Evolutionary conservation across 768 basidiomycete genomes (phyloP).

Genomic region (Leccinum subtestaceum): DNA sequence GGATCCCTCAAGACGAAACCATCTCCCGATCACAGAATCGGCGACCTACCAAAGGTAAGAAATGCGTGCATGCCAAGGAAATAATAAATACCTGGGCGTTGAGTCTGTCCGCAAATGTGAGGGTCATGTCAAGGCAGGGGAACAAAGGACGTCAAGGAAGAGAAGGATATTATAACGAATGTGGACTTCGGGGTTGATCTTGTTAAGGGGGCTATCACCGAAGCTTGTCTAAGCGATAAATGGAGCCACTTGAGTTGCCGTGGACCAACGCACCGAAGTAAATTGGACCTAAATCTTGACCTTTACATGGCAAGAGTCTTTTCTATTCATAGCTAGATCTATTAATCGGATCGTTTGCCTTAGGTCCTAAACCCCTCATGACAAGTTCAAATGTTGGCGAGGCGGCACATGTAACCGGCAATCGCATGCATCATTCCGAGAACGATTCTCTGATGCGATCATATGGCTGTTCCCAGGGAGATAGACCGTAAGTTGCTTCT

Average conservation of each 20-base stretch:
- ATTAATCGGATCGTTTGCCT: background rate
- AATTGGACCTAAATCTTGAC: background rate
- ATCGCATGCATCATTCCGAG: constrained; percentile 20
- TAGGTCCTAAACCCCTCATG: background rate
- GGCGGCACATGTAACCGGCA: constrained; percentile 8
- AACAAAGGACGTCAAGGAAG: constrained; percentile 16
- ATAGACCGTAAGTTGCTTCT: constrained; percentile 21
- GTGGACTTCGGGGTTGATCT: constrained; percentile 4
- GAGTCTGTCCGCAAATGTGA: constrained; percentile 40
- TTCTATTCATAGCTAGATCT: background rate
- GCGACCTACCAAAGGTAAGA: constrained; percentile 34
- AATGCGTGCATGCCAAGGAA: background rate
- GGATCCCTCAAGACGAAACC: constrained; percentile 73
- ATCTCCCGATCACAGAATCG: constrained; percentile 48
- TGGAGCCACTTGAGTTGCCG: background rate
- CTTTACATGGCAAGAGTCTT: background rate
- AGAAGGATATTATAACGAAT: constrained; percentile 26
- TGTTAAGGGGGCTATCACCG: background rate
- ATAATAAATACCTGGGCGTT: constrained; percentile 37
- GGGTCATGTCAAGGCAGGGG: constrained; percentile 31
- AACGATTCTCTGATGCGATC: constrained; percentile 10
- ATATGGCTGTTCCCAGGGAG: constrained; percentile 20
- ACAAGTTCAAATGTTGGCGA: constrained; percentile 8
- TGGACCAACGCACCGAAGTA: background rate
- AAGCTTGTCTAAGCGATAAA: constrained; percentile 6